Base-by-base conservation (phyloP, 352 stramenopile species). In the Phytophthora gonapodyides region DNA sequence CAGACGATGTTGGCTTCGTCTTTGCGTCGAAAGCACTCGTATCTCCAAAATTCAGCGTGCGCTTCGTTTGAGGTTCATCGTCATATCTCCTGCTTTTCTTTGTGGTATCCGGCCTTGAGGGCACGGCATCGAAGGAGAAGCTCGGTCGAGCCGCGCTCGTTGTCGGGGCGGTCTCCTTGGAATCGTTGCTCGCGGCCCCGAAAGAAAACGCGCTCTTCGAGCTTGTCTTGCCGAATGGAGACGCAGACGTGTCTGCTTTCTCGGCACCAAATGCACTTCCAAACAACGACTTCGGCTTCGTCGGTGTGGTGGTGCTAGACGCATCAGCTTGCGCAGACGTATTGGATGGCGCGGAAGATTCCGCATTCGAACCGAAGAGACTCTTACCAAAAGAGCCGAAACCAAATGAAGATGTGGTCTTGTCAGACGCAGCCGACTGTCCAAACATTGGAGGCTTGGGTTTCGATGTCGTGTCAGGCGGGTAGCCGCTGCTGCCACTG, bases 11-110 rank as follows among this genome's bases (percentile, higher is more conserved):
- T 7, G 45, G 50, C 19, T 38, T 65, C 8, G 53, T 15, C 19
- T 59, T 57, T n/a, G 42, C 38, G 31, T 58, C 62, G 60, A 38
- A 61, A 9, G 27, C 47, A 12, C 47, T 61, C n/a, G 15, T 41
- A 44, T 76, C 68, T 17, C 54, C 67, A 47, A 79, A 79, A 13
- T 64, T 57, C 15, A 79, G 41, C 15, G 66, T 79, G 15, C 71
- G 71, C 40, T 75, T 69, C 6, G 67, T 76, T 27, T 27, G 43
- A 49, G 36, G 57, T 13, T 61, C 17, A 9, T 66, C 48, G 3
- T 64, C 47, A 9, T 19, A 49, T 12, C 11, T 55, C 21, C 60
- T 45, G 11, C 31, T 21, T 37, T 57, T 62, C 13, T 59, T 38
- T 46, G 21, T 57, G 21, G 13, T 54, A 31, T 48, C 64, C 13